Percentiles rank a stretch among this genome's conserved stretches.
These are phyloP conservation scores for Stylonectria norvegica DNA, from an alignment of 2,329 filamentous ascomycete species.

Conservation along the genomic window DNA sequence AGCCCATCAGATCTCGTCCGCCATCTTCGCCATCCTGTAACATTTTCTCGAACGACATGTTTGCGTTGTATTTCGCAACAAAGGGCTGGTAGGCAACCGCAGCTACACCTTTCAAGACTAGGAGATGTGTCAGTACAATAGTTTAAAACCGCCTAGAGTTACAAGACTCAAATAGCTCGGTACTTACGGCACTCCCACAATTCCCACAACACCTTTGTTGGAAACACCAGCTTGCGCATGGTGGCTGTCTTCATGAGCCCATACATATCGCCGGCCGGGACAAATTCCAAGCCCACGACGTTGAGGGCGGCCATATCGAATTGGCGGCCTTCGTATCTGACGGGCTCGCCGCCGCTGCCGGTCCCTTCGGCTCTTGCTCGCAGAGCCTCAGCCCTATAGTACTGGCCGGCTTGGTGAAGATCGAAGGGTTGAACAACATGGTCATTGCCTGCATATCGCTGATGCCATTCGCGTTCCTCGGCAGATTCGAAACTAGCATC, in stretches of 20 bases:
- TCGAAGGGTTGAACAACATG: conserved; percentile 29
- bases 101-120: conserved; percentile 28
- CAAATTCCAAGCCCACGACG: conserved; percentile 27
- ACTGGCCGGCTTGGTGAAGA: too few species aligned
- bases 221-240: conserved; percentile 4
- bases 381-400: conserved; percentile 10
- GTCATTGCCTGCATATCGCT: conserved; percentile 24
- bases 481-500: conserved; percentile 4
- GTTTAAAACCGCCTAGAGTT: not conserved
- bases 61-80: conserved; percentile 3
- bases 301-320: conserved; percentile 5
- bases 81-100: conserved; percentile 27
- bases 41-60: too few species aligned
- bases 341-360: not conserved
- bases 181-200: conserved; percentile 32
- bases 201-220: conserved; percentile 26
- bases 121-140: too few species aligned
- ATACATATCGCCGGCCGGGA: conserved; percentile 21
- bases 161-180: too few species aligned
- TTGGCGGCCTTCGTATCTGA: not conserved
- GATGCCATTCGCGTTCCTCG: conserved; percentile 22
- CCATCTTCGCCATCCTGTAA: too few species aligned
- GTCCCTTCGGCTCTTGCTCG: not conserved
- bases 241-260: conserved; percentile 15
- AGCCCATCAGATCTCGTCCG: too few species aligned